Percentiles rank a stretch among this genome's conserved stretches.
Evolutionary conservation across 2,329 filamentous ascomycete genomes (phyloP).

Genomic region (Fusarium dlaminii): DNA sequence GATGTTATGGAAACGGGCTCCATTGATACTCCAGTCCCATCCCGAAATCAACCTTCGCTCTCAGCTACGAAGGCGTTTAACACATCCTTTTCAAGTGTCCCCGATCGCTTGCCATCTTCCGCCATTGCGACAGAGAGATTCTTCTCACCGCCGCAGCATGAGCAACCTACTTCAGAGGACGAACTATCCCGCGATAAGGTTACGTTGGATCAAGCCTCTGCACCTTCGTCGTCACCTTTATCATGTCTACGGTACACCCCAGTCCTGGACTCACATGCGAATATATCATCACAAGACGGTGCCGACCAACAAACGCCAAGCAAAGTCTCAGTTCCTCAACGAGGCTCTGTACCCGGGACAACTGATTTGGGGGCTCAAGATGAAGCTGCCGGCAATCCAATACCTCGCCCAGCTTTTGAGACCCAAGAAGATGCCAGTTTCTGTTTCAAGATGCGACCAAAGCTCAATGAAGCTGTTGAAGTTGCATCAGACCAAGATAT

Average conservation of each 20-base stretch:
- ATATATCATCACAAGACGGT: conserved; percentile 8
- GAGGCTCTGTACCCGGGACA: background rate
- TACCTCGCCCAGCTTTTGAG: conserved; percentile 15
- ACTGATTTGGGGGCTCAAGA: background rate
- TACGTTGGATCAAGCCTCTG: conserved; percentile 29
- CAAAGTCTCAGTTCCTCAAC: background rate
- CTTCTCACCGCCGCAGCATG: background rate
- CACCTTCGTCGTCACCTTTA: conserved; percentile 41
- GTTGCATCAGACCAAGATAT: background rate
- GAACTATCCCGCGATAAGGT: conserved; percentile 22
- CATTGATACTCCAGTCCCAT: conserved; percentile 32
- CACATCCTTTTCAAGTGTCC: conserved; percentile 35
- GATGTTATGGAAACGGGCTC: conserved; percentile 34
- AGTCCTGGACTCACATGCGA: background rate
- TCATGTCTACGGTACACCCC: conserved; percentile 36
- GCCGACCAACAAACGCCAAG: conserved; percentile 15
- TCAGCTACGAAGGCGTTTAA: background rate
- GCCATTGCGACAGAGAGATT: background rate
- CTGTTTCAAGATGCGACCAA: conserved; percentile 42
- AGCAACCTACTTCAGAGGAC: conserved; percentile 18
- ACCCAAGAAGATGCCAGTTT: conserved; percentile 50
- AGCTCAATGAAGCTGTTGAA: background rate
- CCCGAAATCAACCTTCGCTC: background rate
- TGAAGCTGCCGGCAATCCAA: background rate
- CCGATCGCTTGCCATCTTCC: conserved; percentile 28